These are phyloP conservation scores for Piper betle DNA, from an alignment of 164 flowering plant genomes.

Conservation along the genomic window DNA sequence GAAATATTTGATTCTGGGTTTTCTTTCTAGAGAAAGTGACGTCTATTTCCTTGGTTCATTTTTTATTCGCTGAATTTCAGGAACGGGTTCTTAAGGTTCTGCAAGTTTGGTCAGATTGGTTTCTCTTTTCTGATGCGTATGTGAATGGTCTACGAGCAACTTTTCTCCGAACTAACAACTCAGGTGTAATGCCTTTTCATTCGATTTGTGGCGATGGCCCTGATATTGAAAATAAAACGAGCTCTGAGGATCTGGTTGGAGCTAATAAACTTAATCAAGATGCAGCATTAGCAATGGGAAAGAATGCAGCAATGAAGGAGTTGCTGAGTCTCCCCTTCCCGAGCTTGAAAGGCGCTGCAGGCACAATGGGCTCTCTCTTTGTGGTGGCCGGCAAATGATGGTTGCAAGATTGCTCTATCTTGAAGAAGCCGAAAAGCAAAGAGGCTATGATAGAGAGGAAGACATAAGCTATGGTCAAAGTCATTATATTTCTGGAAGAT, in stretches of 20 bases:
- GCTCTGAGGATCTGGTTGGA: slow-evolving; percentile 33
- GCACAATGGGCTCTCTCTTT: slow-evolving; percentile 92
- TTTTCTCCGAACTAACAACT: slow-evolving; percentile 78
- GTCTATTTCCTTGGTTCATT: no score
- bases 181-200: slow-evolving; percentile 83
- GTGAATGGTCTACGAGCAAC: slow-evolving; percentile 92
- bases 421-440: slow-evolving; percentile 89
- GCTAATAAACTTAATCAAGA: slow-evolving; percentile 54
- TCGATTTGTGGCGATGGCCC: slow-evolving; percentile 89
- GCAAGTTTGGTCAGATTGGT: no score
- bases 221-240: slow-evolving; percentile 50
- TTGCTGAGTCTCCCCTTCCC: slow-evolving; percentile 64
- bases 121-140: no score
- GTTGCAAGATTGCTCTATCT: slow-evolving; percentile 89
- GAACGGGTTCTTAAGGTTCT: no score
- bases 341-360: slow-evolving; percentile 97
- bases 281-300: slow-evolving; percentile 91
- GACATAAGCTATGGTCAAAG: slow-evolving; percentile 45
- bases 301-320: slow-evolving; percentile 83
- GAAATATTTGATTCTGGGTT: no score
- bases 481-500: slow-evolving; percentile 36
- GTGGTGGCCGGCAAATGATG: slow-evolving; percentile 96
- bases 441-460: slow-evolving; percentile 61
- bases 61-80: no score
- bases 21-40: no score